Base-by-base conservation (phyloP, 2,329 filamentous ascomycete genomes). In the Penicillium sp. region DNA sequence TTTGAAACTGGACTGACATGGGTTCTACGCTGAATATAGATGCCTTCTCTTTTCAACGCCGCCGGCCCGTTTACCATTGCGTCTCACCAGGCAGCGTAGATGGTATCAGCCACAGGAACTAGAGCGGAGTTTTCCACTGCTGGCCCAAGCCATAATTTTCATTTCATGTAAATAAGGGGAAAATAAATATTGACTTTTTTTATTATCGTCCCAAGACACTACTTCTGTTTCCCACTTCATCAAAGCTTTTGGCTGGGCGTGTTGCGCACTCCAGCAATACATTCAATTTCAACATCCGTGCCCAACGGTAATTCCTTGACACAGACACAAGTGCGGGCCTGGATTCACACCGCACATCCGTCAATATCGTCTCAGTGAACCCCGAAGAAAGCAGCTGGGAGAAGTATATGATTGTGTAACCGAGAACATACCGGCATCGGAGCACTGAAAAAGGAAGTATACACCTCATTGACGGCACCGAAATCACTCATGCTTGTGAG, bases 381-480 rank as follows among this genome's bases (percentile, higher is more conserved):
- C n/a, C 13, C 5, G 11, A 24, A 29, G 26, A 18, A 18, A 18
- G 18, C 18, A 18, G 18, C 18, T 18, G 18, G 18, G 1, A 18
- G 18, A 18, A 18, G 18, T 3, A 18, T 1, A 18, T 18, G 18
- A 18, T 12, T 29, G 13, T 5, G n/a, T 25, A 40, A 46, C 18
- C 18, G 1, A 45, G 25, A 51, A 55, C 59, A 47, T 43, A 64
- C 63, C 26, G 62, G 62, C 50, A 57, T 60, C 2, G 58, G 56
- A 44, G 59, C 57, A 35, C 39, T 45, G 40, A 66, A 65, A 32
- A 56, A 56, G n/a, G 51, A 47, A 24, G 47, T 43, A 33, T 93
- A 95, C 67, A 88, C 85, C 61, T 78, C 77, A 73, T 95, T 95
- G 82, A 94, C 88, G 68, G 82, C 82, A 66, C 68, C 72, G 59